Conservation (phyloP, 78 protist genomes). For the Dictyostelium capitatum region DNA sequence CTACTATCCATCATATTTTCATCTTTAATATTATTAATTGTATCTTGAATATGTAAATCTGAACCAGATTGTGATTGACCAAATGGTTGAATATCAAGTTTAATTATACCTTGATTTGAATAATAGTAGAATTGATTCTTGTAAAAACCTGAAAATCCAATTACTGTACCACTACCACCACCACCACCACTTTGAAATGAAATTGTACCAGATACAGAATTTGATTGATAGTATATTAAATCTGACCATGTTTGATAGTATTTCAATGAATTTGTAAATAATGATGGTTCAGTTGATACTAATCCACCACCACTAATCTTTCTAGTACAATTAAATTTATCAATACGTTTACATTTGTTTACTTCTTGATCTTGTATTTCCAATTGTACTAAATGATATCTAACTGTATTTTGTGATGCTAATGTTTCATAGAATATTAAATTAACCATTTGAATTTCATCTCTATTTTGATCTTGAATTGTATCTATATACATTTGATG, state of each 20-base stretch:
- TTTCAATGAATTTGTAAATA: not conserved
- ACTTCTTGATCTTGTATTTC: slow-evolving; percentile 36
- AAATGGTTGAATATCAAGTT: slow-evolving; percentile 30
- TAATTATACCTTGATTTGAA: slow-evolving; percentile 10
- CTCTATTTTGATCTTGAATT: not conserved
- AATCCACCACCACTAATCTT: not conserved
- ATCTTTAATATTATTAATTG: not conserved
- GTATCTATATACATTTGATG: slow-evolving; percentile 15
- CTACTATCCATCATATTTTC: not conserved
- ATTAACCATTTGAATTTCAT: slow-evolving; percentile 3
- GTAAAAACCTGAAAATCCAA: not conserved
- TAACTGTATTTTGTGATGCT: not conserved
- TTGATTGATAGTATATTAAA: not conserved
- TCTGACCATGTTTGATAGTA: slow-evolving; percentile 12
- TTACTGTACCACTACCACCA: no score
- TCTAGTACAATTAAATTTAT: not conserved
- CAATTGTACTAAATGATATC: slow-evolving; percentile 10
- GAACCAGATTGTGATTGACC: not conserved
- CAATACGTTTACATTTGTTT: not conserved
- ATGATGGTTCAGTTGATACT: not conserved
- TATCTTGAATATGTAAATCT: not conserved
- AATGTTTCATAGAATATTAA: slow-evolving; percentile 13
- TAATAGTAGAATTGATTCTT: slow-evolving; percentile 16
- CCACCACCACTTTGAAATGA: slow-evolving; percentile 1
- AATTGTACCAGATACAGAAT: not conserved